Conservation (phyloP, 1,139 yeast species). For the Candida mesenterica region DNA sequence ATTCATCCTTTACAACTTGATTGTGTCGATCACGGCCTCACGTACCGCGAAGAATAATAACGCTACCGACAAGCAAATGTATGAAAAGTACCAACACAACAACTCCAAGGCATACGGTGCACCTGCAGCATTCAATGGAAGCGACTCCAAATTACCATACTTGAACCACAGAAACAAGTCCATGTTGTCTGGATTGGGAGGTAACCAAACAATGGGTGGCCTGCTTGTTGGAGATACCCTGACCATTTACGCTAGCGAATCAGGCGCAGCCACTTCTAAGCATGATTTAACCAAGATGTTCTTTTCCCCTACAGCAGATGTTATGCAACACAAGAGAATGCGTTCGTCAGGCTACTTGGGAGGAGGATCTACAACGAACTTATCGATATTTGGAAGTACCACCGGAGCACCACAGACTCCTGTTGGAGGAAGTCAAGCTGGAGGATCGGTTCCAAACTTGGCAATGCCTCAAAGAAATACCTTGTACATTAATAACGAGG, state of each 20-base stretch:
- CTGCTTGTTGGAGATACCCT: constrained; percentile 39
- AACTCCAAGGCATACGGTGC: constrained; percentile 38
- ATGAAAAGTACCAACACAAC: constrained; percentile 39
- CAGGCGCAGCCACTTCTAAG: constrained; percentile 34
- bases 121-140: constrained; percentile 19
- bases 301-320: constrained; percentile 79
- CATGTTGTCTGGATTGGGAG: constrained; percentile 17
- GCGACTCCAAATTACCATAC: constrained; percentile 38
- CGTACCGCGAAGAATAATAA: constrained; percentile 37
- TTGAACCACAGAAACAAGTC: constrained; percentile 21
- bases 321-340: constrained; percentile 48
- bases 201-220: constrained; percentile 16
- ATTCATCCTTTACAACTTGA: constrained; percentile 40
- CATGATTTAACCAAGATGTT: constrained; percentile 55
- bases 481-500: constrained; percentile 36
- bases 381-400: constrained; percentile 20
- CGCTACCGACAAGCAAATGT: constrained; percentile 31
- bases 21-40: constrained; percentile 38
- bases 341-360: constrained; percentile 21
- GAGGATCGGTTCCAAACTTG: constrained; percentile 25
- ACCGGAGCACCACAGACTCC: constrained; percentile 11
- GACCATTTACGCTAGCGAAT: constrained; percentile 37
- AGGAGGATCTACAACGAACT: constrained; percentile 24
- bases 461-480: constrained; percentile 23
- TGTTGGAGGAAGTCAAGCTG: constrained; percentile 1